Base-by-base conservation (phyloP, 108 stramenopile species). In the Conticribra guillardii region DNA sequence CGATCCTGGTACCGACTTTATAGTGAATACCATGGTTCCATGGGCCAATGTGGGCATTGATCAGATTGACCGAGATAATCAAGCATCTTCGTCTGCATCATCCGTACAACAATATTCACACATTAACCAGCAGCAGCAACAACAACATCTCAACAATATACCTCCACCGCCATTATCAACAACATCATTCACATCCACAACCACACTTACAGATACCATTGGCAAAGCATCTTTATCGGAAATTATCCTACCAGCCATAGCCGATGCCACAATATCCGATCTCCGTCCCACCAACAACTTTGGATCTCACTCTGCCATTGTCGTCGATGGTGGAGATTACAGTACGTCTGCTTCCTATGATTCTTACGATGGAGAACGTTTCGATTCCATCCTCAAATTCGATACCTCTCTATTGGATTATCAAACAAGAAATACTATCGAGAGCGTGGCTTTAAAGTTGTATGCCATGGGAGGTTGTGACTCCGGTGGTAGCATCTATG, bases 341-440 rank as follows among this genome's bases (percentile, higher is more conserved):
- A 2, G 22, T 55, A 19, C 37, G 2, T 23, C 19, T n/a, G 11
- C 11, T 11, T 9, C 5, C 37, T 9, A 11, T 11, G 5, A 41
- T 41, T 5, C 5, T 41, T 41, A 9, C 37, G 37, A 41, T 41
- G 37, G 37, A 11, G 66, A 67, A 22, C 53, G 54, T 18, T 67
- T 67, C 17, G 66, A 67, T 33, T 54, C 54, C 37, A 9, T 67
- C 7, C 54, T 67, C 41, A 55, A 41, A 30, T 67, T 67, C 37
- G 66, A 67, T 55, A 1, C 37, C 0, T 67, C 66, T 5, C 16
- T 67, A 29, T 27, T 67, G 21, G 66, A 67, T 33, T n/a, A n/a
- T n/a, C n/a, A n/a, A n/a, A 15, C 29, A n/a, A 4, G 24, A 9
- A 46, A 41, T 24, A 46, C 30, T 9, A 67, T 67, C 44, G 54